Conservation (phyloP, 345 rosid genomes). For the Punica granatum region DNA sequence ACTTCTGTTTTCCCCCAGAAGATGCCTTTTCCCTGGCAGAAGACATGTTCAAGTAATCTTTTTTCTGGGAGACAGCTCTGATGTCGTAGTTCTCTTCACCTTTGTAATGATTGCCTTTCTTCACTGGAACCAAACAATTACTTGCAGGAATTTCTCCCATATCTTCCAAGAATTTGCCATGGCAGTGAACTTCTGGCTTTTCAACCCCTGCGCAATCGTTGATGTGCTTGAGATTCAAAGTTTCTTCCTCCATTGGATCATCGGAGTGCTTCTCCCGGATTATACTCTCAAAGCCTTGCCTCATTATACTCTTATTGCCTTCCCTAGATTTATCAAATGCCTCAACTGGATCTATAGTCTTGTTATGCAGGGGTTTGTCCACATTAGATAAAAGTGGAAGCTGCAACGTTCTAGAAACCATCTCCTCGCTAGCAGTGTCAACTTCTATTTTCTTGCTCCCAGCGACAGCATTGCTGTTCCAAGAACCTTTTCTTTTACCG, state of each 20-base stretch:
- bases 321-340: constrained; percentile 12
- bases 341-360: constrained; percentile 23
- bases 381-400: constrained; percentile 62
- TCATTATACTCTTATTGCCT: constrained; percentile 13
- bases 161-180: constrained; percentile 48
- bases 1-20: constrained; percentile 43
- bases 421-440: constrained; percentile 55
- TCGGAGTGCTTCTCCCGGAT: constrained; percentile 30
- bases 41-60: constrained; percentile 34
- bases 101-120: constrained; percentile 31
- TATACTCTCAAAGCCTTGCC: constrained; percentile 13
- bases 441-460: constrained; percentile 32
- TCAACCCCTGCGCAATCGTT: constrained; percentile 36
- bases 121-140: constrained; percentile 26
- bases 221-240: constrained; percentile 22
- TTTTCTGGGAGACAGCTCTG: constrained; percentile 3
- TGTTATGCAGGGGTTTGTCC: constrained; percentile 24
- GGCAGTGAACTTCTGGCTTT: constrained; percentile 35
- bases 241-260: constrained; percentile 34
- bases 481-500: constrained; percentile 22
- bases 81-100: background rate
- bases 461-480: constrained; percentile 19
- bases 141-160: constrained; percentile 33
- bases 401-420: constrained; percentile 54
- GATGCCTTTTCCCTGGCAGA: constrained; percentile 37